Conservation (phyloP, 148 eudicot genomes). For the Chenopodium berlandieri region DNA sequence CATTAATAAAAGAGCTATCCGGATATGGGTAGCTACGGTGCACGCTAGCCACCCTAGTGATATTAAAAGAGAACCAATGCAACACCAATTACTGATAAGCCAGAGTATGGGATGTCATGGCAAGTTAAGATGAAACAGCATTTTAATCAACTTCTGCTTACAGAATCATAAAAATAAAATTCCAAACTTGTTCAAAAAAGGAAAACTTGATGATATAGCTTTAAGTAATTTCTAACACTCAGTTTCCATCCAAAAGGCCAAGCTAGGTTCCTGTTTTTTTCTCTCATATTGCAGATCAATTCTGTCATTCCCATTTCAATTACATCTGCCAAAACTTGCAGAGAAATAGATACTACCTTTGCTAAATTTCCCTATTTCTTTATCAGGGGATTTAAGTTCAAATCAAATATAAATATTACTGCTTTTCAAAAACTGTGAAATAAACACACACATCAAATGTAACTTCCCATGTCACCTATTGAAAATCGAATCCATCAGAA, state of each 20-base stretch:
- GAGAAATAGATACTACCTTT: not conserved
- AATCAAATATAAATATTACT: not conserved
- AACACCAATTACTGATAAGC: not conserved
- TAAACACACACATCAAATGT: not conserved
- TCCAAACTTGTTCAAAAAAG: not conserved
- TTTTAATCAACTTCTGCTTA: not conserved
- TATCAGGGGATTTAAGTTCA: not conserved
- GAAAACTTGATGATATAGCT: too few species aligned
- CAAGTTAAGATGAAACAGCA: not conserved
- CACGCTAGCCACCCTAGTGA: not conserved
- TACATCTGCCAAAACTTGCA: not conserved
- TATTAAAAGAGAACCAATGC: not conserved
- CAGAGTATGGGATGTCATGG: not conserved
- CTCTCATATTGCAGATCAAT: not conserved
- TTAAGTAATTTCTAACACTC: not conserved
- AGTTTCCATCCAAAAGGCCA: not conserved
- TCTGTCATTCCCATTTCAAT: not conserved
- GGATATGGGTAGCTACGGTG: too few species aligned
- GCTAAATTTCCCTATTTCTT: not conserved
- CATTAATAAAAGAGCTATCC: too few species aligned
- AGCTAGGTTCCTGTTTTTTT: not conserved
- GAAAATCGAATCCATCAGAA: not conserved
- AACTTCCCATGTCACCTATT: too few species aligned
- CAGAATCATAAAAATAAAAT: not conserved
- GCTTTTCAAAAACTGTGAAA: not conserved